Evolutionary conservation across 257 asterid genomes (phyloP), one percentile per base, ranked within the genome.

Genomic region (Capsicum pubescens): DNA sequence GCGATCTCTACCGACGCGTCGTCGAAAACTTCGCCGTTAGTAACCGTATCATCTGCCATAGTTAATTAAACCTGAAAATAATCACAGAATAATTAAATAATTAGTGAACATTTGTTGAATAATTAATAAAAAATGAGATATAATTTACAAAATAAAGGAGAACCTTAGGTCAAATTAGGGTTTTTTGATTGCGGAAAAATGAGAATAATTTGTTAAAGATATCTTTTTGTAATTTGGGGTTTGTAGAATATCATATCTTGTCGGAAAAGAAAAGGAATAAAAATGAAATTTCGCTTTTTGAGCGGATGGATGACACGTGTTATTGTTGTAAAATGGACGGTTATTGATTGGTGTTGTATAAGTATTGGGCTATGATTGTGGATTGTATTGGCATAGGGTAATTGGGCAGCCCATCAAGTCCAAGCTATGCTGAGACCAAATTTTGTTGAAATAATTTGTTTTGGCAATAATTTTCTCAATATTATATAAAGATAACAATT

Each of bases 11-110:
- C 89, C 66, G 89, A 59, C 82, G 83, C 88, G 83, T 85, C 91
- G 71, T 85, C 94, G 56, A 88, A 83, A 82, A 86, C 80, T 59
- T 90, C 93, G 44, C 94, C 94, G 82, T 88, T 84, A 70, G 74
- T 81, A 77, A 79, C 57, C 15, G 88, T 48, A 81, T 90, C 91
- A 57, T 92, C 98, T 36, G 93, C 95, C 95, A 94, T 92, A 21
- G 6, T 71, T 54, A 68, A 44, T 71, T 54, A 68, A 44, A 60
- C 81, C 88, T 86, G 60, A 17, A 64, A 82, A 52, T 48, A 72
- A 50, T 72, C 35, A 11, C 5, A 1, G 59, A 70, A 42, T 42
- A 15, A 39, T 50, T 54, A 8, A 44, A 44, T 3, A 6, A 32
- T 6, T 17, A 35, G 44, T 3, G 0, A 39, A 39, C 44, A 39